Base-by-base conservation (phyloP, 345 rosid genomes). In the Chamaenerion angustifolium region DNA sequence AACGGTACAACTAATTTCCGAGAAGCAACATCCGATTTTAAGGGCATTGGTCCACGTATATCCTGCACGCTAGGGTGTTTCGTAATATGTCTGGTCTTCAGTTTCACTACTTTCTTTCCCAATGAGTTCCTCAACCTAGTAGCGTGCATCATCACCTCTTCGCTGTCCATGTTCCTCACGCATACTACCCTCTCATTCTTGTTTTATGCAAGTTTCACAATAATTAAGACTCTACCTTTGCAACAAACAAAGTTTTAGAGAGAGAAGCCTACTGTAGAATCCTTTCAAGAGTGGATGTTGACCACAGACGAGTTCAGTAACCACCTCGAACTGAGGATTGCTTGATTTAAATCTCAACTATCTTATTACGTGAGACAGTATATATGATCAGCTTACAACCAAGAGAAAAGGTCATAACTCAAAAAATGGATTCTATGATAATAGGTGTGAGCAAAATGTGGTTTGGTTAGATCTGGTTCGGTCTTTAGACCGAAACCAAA, bases 51-150 rank as follows among this genome's bases (percentile, higher is more conserved):
- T 68, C 98, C 98, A 84, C 0, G 89, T 83, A n/a, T n/a, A 52
- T 95, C 98, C 64, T 86, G 96, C 54, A 86, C 96, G 11, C 95
- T 81, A 0, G 95, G 96, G 46, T 82, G 81, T 50, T 72, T 71
- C 23, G 89, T 87, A 14, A 81, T 78, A 56, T 86, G 89, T 52
- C 93, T 75, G 0, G 96, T 92, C 66, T 66, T 78, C 43, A 83
- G 67, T 60, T 84, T 81, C 48, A 80, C 68, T 37, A 87, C 96
- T 60, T 87, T 86, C 65, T 93, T 77, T 44, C 96, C 98, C 56
- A 83, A 49, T 0, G 89, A 68, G 48, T 80, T 84, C 67, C 96
- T 81, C 15, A 92, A 64, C 74, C 89, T 70, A 8, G 77, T 80
- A 2, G 94, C 92, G 16, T 76, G 72, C 16, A 76, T 42, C 37